Conservation (phyloP, 2,329 filamentous ascomycete species). For the Fusarium austroafricanum region DNA sequence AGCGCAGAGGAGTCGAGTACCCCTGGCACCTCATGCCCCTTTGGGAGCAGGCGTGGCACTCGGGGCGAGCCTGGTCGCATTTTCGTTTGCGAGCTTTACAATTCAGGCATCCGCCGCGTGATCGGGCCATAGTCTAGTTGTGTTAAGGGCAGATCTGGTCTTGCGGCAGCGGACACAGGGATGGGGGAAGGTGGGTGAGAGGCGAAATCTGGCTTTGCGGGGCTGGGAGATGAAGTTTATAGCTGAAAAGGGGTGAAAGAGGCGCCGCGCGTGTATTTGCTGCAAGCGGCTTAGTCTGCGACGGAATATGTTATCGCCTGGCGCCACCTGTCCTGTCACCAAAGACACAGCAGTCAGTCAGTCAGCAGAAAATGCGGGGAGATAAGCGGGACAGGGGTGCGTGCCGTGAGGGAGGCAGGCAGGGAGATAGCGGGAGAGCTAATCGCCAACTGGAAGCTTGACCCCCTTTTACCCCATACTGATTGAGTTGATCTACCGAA, state of each 20-base stretch:
- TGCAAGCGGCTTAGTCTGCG: constrained; percentile 3
- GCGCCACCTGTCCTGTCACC: background rate
- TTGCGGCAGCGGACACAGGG: background rate
- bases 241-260: constrained; percentile 44
- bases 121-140: constrained; percentile 33
- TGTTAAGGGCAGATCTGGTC: background rate
- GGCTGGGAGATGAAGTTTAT: constrained; percentile 29
- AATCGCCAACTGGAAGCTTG: constrained; percentile 1
- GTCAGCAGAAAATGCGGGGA: background rate
- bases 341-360: no score
- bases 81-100: constrained; percentile 44
- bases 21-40: constrained; percentile 40
- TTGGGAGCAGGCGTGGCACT: constrained; percentile 35
- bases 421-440: constrained; percentile 1
- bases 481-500: background rate
- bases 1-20: constrained; percentile 38
- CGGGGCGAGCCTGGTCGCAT: constrained; percentile 41
- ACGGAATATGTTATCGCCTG: constrained; percentile 4
- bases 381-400: background rate
- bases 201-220: constrained; percentile 4
- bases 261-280: constrained; percentile 39
- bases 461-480: background rate
- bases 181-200: background rate
- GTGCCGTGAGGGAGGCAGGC: no score
- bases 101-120: constrained; percentile 43